phyloP scores from a whole-genome alignment of 2,329 filamentous ascomycete species.

The Cordyceps javanica region DNA sequence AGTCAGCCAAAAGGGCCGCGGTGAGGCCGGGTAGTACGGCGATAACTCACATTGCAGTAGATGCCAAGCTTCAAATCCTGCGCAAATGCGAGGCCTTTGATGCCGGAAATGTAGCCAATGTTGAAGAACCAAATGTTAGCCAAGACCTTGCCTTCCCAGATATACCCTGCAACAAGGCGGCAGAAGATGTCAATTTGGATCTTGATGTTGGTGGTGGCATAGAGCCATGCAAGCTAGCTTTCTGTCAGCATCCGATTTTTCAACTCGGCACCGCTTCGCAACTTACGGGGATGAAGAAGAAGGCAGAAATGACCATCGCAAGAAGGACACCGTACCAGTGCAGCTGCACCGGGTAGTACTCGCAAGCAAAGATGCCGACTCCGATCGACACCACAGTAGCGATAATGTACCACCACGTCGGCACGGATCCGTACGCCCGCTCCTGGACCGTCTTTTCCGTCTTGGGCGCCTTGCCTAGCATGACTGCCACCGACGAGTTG shows the following conservation, averaged over 20 bases:
- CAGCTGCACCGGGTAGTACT: slow-evolving; percentile 26
- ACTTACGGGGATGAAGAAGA: slow-evolving; percentile 25
- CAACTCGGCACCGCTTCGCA: background rate
- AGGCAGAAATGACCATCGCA: slow-evolving; percentile 21
- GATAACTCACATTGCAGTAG: slow-evolving; percentile 27
- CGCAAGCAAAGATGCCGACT: slow-evolving; percentile 24
- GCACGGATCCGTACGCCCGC: slow-evolving; percentile 17
- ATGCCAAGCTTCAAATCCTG: slow-evolving; percentile 41
- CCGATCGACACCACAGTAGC: slow-evolving; percentile 18
- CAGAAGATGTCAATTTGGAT: slow-evolving; percentile 40
- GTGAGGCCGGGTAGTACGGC: too few relatives aligned
- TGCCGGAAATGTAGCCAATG: slow-evolving; percentile 34
- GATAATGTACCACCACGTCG: slow-evolving; percentile 22
- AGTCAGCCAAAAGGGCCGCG: slow-evolving; percentile 8
- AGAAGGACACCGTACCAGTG: slow-evolving; percentile 27
- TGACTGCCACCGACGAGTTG: slow-evolving; percentile 7
- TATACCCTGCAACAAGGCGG: slow-evolving; percentile 38
- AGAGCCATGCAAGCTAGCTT: slow-evolving; percentile 25
- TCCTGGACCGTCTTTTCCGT: slow-evolving; percentile 12
- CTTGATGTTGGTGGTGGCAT: slow-evolving; percentile 37
- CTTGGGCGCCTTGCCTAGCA: background rate
- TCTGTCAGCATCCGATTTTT: too few relatives aligned
- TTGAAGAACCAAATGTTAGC: slow-evolving; percentile 34
- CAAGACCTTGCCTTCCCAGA: slow-evolving; percentile 36
- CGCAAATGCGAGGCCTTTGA: slow-evolving; percentile 35